A percentile compares a stretch with the other conserved stretches of the same genome.
Conservation (phyloP, 1,139 yeast genomes). For the Suhomyces yuchorum region DNA sequence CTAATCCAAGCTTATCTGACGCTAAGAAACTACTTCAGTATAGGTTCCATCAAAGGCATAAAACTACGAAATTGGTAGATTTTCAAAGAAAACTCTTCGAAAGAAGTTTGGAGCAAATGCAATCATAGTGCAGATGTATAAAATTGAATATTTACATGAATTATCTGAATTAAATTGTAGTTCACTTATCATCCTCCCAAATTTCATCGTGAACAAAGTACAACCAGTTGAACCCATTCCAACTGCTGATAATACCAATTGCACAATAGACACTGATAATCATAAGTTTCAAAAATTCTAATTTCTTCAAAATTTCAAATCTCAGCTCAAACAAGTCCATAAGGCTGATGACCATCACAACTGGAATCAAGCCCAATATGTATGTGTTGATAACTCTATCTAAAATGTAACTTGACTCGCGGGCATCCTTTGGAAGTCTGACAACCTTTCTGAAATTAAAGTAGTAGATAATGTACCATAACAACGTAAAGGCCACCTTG, state of each 20-base stretch:
- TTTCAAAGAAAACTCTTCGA: background rate
- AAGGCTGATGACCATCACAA: slow-evolving; percentile 57
- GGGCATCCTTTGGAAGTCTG: slow-evolving; percentile 52
- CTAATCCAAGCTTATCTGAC: background rate
- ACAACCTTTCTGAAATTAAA: slow-evolving; percentile 70
- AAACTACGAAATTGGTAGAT: background rate
- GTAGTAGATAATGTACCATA: slow-evolving; percentile 82
- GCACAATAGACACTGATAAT: slow-evolving; percentile 83
- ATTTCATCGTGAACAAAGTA: slow-evolving; percentile 76
- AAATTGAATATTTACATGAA: slow-evolving; percentile 1
- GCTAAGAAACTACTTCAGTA: slow-evolving; percentile 6
- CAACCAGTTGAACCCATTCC: slow-evolving; percentile 88
- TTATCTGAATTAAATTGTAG: background rate
- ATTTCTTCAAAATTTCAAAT: slow-evolving; percentile 49
- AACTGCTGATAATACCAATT: slow-evolving; percentile 79
- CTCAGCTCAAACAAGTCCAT: slow-evolving; percentile 59
- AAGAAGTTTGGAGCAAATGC: background rate
- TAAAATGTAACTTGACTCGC: slow-evolving; percentile 52
- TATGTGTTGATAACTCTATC: slow-evolving; percentile 74
- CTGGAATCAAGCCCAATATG: slow-evolving; percentile 65
- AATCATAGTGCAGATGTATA: background rate
- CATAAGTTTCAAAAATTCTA: slow-evolving; percentile 80
- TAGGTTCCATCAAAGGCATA: slow-evolving; percentile 3
- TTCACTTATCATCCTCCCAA: slow-evolving; percentile 42
- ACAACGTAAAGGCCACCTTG: slow-evolving; percentile 75